phyloP scores from a whole-genome alignment of 345 rosid species.

The Salix purpurea region DNA sequence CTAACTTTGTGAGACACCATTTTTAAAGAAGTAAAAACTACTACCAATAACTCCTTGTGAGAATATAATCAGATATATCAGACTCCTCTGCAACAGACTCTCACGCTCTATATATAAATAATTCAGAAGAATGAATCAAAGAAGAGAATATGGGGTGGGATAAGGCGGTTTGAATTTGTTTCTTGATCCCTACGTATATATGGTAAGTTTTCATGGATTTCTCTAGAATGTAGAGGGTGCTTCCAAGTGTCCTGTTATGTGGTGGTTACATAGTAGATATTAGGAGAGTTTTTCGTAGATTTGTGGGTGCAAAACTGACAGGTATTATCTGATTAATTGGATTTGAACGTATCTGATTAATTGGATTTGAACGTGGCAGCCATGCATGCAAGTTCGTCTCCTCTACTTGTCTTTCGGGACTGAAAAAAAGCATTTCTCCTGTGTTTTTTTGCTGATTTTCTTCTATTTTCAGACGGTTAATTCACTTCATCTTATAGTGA shows the following conservation, averaged over 20 bases:
- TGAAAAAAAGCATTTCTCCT: neutral
- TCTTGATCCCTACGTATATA: neutral
- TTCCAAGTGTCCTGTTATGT: constrained; percentile 20
- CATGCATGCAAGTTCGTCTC: constrained; percentile 27
- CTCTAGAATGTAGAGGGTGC: neutral
- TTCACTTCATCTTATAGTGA: too few species aligned
- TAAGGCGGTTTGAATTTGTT: neutral
- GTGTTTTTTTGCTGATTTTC: neutral
- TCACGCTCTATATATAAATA: too few species aligned
- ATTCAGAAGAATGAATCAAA: neutral
- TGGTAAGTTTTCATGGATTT: neutral
- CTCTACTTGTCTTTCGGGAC: neutral
- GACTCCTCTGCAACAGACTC: neutral
- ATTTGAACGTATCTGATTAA: constrained; percentile 8
- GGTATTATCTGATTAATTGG: neutral
- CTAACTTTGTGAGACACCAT: constrained; percentile 29
- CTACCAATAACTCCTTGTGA: neutral
- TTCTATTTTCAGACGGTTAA: neutral
- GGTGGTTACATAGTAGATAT: neutral
- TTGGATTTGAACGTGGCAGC: constrained; percentile 12
- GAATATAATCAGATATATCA: too few species aligned
- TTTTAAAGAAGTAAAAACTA: neutral
- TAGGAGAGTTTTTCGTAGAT: neutral
- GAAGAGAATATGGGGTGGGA: neutral
- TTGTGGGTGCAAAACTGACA: neutral